A percentile compares a stretch with the other conserved stretches of the same genome.
Conservation (phyloP, 345 rosid genomes). For the Anacardium occidentale region DNA sequence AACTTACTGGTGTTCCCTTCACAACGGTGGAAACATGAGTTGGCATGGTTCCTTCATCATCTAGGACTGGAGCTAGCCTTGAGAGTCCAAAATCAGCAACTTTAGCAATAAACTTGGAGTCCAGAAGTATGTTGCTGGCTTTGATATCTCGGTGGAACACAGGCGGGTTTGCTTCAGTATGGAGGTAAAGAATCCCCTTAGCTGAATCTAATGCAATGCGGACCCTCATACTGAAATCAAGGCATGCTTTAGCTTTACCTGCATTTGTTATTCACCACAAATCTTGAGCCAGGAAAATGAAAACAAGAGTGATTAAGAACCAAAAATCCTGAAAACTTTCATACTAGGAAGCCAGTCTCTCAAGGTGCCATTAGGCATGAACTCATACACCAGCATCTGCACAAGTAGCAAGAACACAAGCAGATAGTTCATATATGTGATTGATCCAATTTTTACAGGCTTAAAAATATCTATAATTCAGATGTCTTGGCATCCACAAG, state of each 20-base stretch:
- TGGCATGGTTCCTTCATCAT: conserved; percentile 59
- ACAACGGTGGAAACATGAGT: conserved; percentile 83
- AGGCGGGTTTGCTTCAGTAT: conserved; percentile 93
- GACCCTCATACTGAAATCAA: conserved; percentile 61
- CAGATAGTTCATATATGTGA: conserved; percentile 3
- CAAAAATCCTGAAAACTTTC: conserved; percentile 3
- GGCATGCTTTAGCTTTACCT: conserved; percentile 51
- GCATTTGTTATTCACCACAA: conserved; percentile 20
- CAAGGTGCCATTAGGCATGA: conserved; percentile 83
- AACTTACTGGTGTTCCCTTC: conserved; percentile 87
- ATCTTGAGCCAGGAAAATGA: background rate
- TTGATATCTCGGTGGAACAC: conserved; percentile 94
- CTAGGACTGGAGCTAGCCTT: conserved; percentile 83
- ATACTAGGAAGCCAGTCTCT: conserved; percentile 84
- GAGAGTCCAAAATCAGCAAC: conserved; percentile 98
- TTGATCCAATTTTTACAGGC: background rate
- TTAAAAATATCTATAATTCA: background rate
- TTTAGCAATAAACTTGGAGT: conserved; percentile 65
- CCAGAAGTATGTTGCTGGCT: conserved; percentile 85
- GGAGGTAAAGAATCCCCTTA: conserved; percentile 58
- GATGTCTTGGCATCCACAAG: background rate
- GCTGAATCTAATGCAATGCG: conserved; percentile 71
- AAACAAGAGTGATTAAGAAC: background rate
- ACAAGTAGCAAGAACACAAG: conserved; percentile 28
- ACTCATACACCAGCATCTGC: conserved; percentile 96